A percentile compares a stretch with the other conserved stretches of the same genome.
Conservation (phyloP, 345 rosid species). For the Excoecaria cochinchinensis region DNA sequence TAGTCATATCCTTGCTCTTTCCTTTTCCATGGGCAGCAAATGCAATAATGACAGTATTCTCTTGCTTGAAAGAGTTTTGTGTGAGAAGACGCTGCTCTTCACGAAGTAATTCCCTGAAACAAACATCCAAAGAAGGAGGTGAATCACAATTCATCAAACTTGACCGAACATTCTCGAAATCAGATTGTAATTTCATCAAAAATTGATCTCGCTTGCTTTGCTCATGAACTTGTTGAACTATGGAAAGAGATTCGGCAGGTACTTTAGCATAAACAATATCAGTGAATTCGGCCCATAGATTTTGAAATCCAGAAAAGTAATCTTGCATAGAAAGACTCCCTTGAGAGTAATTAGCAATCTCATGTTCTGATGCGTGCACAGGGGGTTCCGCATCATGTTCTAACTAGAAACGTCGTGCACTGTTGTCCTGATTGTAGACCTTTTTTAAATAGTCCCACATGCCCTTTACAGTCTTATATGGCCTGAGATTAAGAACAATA, state of each 20-base stretch:
- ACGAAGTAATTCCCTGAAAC: neutral
- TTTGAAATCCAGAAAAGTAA: slow-evolving; percentile 15
- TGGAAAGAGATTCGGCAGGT: neutral
- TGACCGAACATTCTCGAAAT: neutral
- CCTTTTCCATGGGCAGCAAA: too few relatives aligned
- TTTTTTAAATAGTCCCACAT: slow-evolving; percentile 12
- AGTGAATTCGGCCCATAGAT: neutral
- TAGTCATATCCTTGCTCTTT: too few relatives aligned
- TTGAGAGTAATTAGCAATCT: neutral
- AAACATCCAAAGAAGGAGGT: neutral
- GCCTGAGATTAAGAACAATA: neutral
- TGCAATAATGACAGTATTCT: neutral
- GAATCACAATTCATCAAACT: slow-evolving; percentile 12
- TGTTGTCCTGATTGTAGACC: slow-evolving; percentile 2
- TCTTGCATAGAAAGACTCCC: slow-evolving; percentile 15
- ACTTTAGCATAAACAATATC: neutral
- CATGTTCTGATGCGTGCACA: too few relatives aligned
- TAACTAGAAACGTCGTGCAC: neutral
- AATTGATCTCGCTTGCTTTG: slow-evolving; percentile 17
- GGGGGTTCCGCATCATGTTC: too few relatives aligned
- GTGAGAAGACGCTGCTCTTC: neutral
- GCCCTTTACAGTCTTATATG: neutral
- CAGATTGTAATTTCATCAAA: slow-evolving; percentile 12
- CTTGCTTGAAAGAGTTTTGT: neutral
- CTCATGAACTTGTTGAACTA: slow-evolving; percentile 8